Conservation (phyloP, 2,329 filamentous ascomycete genomes). For the Botryotinia globosa region DNA sequence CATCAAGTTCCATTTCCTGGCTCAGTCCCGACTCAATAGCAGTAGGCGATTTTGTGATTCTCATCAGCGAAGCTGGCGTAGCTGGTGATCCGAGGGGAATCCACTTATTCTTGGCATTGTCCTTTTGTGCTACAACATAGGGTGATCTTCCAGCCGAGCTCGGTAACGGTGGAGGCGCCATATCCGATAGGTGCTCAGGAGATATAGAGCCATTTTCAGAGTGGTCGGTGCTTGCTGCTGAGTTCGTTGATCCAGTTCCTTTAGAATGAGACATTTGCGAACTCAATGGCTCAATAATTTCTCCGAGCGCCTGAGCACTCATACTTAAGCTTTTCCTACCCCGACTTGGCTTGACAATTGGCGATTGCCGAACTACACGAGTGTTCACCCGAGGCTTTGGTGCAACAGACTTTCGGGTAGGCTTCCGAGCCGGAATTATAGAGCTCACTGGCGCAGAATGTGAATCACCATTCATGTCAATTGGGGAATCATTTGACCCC, state of each 20-base stretch:
- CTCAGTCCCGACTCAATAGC: slow-evolving; percentile 41
- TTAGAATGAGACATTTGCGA: slow-evolving; percentile 41
- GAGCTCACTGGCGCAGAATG: slow-evolving; percentile 33
- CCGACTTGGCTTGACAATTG: slow-evolving; percentile 42
- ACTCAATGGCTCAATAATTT: slow-evolving; percentile 39
- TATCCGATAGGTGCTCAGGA: slow-evolving; percentile 60
- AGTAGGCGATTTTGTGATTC: slow-evolving; percentile 48
- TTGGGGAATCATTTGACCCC: slow-evolving; percentile 38
- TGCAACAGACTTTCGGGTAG: slow-evolving; percentile 28
- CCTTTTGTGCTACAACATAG: slow-evolving; percentile 57
- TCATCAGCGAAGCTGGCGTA: slow-evolving; percentile 87
- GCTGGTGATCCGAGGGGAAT: slow-evolving; percentile 55
- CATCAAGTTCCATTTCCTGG: slow-evolving; percentile 48
- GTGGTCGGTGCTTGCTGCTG: slow-evolving; percentile 46
- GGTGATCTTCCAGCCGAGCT: slow-evolving; percentile 65
- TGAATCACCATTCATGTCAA: slow-evolving; percentile 34
- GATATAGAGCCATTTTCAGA: slow-evolving; percentile 65
- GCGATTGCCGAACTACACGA: slow-evolving; percentile 41
- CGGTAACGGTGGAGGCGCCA: slow-evolving; percentile 65
- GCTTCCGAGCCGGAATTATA: slow-evolving; percentile 27
- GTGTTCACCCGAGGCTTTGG: slow-evolving; percentile 31
- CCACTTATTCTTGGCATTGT: slow-evolving; percentile 39
- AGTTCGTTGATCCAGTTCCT: slow-evolving; percentile 37
- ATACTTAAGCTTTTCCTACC: slow-evolving; percentile 45
- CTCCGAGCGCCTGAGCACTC: slow-evolving; percentile 42